Evolutionary conservation across 2,329 filamentous ascomycete species (phyloP).

Genomic region (Colletotrichum sp.): DNA sequence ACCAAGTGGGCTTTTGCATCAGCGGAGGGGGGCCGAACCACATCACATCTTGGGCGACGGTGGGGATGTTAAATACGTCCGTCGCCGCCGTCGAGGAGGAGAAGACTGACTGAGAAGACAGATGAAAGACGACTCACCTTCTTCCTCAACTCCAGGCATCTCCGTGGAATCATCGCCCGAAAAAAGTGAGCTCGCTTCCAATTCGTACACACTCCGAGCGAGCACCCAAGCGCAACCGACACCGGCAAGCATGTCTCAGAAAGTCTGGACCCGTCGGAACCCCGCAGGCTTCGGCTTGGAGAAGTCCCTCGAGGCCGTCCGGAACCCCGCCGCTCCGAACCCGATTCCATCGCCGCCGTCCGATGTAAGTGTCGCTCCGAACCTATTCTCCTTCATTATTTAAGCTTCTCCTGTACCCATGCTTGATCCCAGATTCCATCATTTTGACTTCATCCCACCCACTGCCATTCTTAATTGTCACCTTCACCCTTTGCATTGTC

Average conservation of each 20-base stretch:
- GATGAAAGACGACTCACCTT: not conserved
- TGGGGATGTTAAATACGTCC: not conserved
- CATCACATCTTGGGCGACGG: not conserved
- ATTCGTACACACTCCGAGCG: not conserved
- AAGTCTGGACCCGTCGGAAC: constrained; percentile 31
- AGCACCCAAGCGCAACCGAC: not conserved
- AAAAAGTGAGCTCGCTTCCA: not conserved
- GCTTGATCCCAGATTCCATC: not conserved
- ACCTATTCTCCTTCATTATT: not conserved
- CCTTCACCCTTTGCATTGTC: too few species aligned
- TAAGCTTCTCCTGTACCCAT: not conserved
- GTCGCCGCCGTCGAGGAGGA: not conserved
- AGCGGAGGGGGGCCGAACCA: not conserved
- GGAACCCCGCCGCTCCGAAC: constrained; percentile 16
- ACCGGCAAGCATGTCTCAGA: constrained; percentile 49
- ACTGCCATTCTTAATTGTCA: not conserved
- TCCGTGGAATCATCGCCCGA: not conserved
- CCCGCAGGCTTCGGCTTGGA: constrained; percentile 30
- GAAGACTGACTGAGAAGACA: not conserved
- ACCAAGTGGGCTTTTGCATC: constrained; percentile 7
- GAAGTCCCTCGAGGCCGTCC: constrained; percentile 26
- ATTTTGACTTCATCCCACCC: not conserved
- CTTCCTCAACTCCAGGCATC: not conserved
- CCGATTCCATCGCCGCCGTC: constrained; percentile 20
- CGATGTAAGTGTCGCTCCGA: constrained; percentile 17